A percentile compares a stretch with the other conserved stretches of the same genome.
Evolutionary conservation across 176 grass and related monocot genomes (phyloP).

Genomic region (Hordeum vulgare): DNA sequence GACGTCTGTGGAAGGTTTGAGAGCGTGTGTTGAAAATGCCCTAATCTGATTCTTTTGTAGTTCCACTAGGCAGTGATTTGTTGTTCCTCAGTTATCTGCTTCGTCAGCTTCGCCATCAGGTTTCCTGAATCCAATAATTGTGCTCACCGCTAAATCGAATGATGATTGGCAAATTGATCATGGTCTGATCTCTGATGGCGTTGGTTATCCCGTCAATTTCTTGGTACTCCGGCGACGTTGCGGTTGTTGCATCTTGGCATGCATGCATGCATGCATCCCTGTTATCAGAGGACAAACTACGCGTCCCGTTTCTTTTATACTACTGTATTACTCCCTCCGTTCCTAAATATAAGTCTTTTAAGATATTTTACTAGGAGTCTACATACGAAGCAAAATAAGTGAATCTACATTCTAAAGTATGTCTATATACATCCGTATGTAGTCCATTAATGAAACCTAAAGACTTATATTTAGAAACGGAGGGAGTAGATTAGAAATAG

Average conservation of each 20-base stretch:
- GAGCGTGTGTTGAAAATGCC: no score
- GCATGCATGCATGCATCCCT: neutral
- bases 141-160: neutral
- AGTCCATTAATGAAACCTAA: no score
- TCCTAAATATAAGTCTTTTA: no score
- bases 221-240: neutral
- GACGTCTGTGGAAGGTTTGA: no score
- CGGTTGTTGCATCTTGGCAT: constrained; percentile 24
- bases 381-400: no score
- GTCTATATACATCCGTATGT: no score
- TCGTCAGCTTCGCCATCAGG: neutral
- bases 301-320: neutral
- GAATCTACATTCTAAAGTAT: no score
- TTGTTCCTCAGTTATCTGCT: neutral
- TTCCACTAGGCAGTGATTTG: neutral
- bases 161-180: neutral
- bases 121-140: neutral
- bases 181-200: neutral
- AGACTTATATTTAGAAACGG: no score
- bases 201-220: constrained; percentile 11
- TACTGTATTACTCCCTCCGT: no score
- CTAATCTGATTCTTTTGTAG: neutral
- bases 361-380: no score
- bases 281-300: constrained; percentile 7
- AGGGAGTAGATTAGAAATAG: no score